These are phyloP conservation scores for Megacollybia marginata DNA, from an alignment of 768 basidiomycete species.

Conservation along the genomic window DNA sequence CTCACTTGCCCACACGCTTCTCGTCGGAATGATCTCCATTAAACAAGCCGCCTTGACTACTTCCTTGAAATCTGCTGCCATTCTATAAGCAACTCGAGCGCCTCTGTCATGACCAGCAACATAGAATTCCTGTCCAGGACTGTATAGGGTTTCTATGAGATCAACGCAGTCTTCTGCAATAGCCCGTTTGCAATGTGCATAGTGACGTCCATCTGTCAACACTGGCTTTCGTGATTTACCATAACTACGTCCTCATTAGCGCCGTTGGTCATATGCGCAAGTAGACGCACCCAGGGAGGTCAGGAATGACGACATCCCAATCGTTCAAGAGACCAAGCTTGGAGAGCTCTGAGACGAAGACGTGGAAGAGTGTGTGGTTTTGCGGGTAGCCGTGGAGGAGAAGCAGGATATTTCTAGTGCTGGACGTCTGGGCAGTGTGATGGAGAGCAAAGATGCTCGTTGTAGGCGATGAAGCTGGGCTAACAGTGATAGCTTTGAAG, in stretches of 20 bases:
- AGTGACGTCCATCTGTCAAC: conserved; percentile 3
- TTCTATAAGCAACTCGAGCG: conserved; percentile 4
- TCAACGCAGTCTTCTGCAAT: conserved; percentile 3
- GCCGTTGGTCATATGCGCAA: not conserved
- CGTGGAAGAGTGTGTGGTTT: conserved; percentile 4
- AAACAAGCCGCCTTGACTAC: conserved; percentile 1
- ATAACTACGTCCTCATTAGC: not conserved
- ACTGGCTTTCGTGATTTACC: conserved; percentile 2
- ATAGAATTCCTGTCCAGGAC: conserved; percentile 1
- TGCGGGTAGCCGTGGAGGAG: conserved; percentile 6
- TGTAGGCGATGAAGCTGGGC: too few species aligned
- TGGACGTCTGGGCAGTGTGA: not conserved
- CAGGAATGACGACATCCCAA: conserved; percentile 6
- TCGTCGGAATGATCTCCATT: conserved; percentile 5
- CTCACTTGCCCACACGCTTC: conserved; percentile 2
- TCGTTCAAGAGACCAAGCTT: conserved; percentile 1
- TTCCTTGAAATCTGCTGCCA: conserved; percentile 4
- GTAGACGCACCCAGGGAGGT: conserved; percentile 3
- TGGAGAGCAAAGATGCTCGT: conserved; percentile 1
- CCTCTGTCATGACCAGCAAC: conserved; percentile 6
- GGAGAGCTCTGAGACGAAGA: not conserved
- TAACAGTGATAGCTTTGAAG: not conserved
- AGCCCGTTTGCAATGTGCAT: conserved; percentile 4
- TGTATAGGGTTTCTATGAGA: conserved; percentile 1
- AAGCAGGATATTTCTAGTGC: conserved; percentile 2